A percentile compares a stretch with the other conserved stretches of the same genome.
Evolutionary conservation across 2,329 filamentous ascomycete species (phyloP).

Genomic region (Metarhizium brunneum): DNA sequence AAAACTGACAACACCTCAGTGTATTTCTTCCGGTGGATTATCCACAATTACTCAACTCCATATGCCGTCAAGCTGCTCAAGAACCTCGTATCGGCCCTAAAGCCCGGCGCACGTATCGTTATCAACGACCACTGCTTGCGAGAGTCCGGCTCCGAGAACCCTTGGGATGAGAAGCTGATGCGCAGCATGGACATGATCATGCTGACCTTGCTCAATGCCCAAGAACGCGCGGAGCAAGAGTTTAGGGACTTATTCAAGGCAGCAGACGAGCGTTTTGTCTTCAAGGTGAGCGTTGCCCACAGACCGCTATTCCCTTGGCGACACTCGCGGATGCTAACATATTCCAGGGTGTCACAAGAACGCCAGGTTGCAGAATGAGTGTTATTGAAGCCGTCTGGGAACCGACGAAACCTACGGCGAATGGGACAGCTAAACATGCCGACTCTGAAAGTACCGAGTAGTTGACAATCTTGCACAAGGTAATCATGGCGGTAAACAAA

Average conservation of each 20-base stretch:
- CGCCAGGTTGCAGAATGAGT: conserved; percentile 35
- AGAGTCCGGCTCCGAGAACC: conserved; percentile 26
- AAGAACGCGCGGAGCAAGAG: conserved; percentile 38
- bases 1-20: conserved; percentile 20
- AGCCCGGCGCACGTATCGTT: conserved; percentile 40
- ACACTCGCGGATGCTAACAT: not conserved
- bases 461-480: not conserved
- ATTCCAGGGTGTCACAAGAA: conserved; percentile 29
- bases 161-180: conserved; percentile 38
- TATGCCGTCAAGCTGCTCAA: conserved; percentile 39
- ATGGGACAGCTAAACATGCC: not conserved
- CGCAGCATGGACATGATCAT: conserved; percentile 43
- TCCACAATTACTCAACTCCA: conserved; percentile 52
- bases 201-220: conserved; percentile 40
- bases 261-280: conserved; percentile 32
- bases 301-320: not conserved
- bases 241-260: conserved; percentile 34
- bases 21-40: conserved; percentile 50
- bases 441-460: not conserved
- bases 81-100: conserved; percentile 43
- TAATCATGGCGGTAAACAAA: not conserved
- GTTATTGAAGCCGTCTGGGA: conserved; percentile 40
- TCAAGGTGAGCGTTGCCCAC: conserved; percentile 23
- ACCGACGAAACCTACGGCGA: conserved; percentile 6
- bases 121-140: conserved; percentile 37